These are phyloP conservation scores for Aureobasidium pullulans DNA, from an alignment of 2,329 filamentous ascomycete genomes.

Conservation along the genomic window DNA sequence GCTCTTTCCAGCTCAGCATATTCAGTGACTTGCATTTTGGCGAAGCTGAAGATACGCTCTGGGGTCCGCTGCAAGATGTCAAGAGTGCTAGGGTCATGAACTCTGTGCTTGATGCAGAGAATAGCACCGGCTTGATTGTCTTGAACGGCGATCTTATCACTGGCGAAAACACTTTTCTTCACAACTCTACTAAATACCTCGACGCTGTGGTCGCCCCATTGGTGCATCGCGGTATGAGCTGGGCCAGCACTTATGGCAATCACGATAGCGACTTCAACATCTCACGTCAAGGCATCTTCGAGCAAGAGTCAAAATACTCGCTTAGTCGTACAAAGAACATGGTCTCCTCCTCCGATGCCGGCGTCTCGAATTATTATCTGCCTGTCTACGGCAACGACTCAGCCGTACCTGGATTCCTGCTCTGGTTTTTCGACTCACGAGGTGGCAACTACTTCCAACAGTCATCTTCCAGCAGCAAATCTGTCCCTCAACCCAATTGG, in stretches of 20 bases:
- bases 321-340: slow-evolving; percentile 37
- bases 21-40: slow-evolving; percentile 68
- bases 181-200: slow-evolving; percentile 52
- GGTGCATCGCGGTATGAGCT: slow-evolving; percentile 47
- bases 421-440: slow-evolving; percentile 67
- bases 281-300: slow-evolving; percentile 38
- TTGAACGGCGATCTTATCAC: slow-evolving; percentile 67
- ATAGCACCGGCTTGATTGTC: slow-evolving; percentile 51
- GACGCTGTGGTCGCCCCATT: slow-evolving; percentile 55
- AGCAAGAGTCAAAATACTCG: slow-evolving; percentile 31
- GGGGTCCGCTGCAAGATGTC: slow-evolving; percentile 47
- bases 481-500: slow-evolving; percentile 34
- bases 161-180: slow-evolving; percentile 52
- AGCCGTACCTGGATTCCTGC: slow-evolving; percentile 38
- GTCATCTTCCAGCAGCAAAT: slow-evolving; percentile 19
- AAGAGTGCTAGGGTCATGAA: slow-evolving; percentile 52
- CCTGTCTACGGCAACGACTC: slow-evolving; percentile 40
- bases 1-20: slow-evolving; percentile 46
- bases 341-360: slow-evolving; percentile 32
- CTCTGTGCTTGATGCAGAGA: slow-evolving; percentile 50
- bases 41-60: slow-evolving; percentile 46
- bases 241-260: slow-evolving; percentile 65
- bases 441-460: slow-evolving; percentile 49
- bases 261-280: slow-evolving; percentile 59
- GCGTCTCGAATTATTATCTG: slow-evolving; percentile 50